Percentiles rank a stretch among this genome's conserved stretches.
These are phyloP conservation scores for Apiotrichum porosum DNA, from an alignment of 1,284 basidiomycete genomes.

Conservation along the genomic window DNA sequence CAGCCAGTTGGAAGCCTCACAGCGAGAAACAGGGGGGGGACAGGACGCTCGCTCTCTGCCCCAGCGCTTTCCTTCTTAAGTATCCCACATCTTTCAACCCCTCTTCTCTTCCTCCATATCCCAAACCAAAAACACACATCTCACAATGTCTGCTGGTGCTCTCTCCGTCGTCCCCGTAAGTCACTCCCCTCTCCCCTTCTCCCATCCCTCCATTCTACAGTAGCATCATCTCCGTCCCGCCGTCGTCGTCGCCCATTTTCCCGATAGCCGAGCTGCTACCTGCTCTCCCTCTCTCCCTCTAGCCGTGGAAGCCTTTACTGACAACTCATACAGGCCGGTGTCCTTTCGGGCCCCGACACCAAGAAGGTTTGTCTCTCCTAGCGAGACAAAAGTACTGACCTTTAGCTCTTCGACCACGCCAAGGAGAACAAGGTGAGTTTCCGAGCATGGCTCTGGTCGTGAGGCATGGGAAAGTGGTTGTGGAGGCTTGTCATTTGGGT, in stretches of 20 bases:
- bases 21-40: too few relatives aligned
- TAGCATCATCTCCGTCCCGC: not conserved
- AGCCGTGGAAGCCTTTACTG: not conserved
- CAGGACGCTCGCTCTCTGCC: too few relatives aligned
- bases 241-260: not conserved
- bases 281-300: too few relatives aligned
- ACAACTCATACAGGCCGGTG: conserved; percentile 61
- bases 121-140: not conserved
- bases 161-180: conserved; percentile 44
- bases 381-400: too few relatives aligned
- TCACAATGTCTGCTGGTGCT: conserved; percentile 32
- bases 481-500: too few relatives aligned
- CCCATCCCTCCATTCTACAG: not conserved
- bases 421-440: conserved; percentile 67
- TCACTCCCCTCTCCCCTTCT: not conserved
- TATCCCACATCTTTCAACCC: too few relatives aligned
- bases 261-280: not conserved
- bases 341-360: conserved; percentile 75
- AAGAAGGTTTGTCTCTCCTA: too few relatives aligned
- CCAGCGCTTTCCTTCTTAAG: not conserved
- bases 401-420: conserved; percentile 83
- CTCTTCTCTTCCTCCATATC: not conserved
- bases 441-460: not conserved
- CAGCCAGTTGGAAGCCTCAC: too few relatives aligned
- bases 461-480: too few relatives aligned